phyloP scores from a whole-genome alignment of 768 basidiomycete species.

The Agrocybe chaxingu region DNA sequence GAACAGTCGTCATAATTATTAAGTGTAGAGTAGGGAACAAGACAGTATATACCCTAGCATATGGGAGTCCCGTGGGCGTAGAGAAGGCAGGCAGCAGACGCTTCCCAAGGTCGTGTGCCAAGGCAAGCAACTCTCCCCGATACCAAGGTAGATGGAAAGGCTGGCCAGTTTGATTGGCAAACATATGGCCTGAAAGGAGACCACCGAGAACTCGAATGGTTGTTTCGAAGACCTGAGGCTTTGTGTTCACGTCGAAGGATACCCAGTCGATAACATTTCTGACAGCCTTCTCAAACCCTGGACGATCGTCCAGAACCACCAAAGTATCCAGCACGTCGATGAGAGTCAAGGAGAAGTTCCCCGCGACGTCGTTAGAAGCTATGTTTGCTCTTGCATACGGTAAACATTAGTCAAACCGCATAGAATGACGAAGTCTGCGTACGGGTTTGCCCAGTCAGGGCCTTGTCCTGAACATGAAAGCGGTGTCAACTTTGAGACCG shows the following conservation, averaged over 20 bases:
- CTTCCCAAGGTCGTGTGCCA: slow-evolving; percentile 86
- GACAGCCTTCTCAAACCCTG: slow-evolving; percentile 83
- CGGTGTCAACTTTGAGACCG: slow-evolving; percentile 65
- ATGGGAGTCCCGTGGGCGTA: slow-evolving; percentile 90
- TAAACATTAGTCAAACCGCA: slow-evolving; percentile 7
- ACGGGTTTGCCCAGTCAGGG: slow-evolving; percentile 86
- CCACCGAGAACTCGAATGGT: slow-evolving; percentile 94
- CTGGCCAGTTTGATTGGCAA: slow-evolving; percentile 62
- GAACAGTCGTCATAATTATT: slow-evolving; percentile 1
- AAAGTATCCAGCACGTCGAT: slow-evolving; percentile 85
- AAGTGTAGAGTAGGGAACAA: slow-evolving; percentile 4
- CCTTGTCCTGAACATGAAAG: slow-evolving; percentile 84
- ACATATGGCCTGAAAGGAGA: slow-evolving; percentile 80
- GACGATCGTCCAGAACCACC: slow-evolving; percentile 78
- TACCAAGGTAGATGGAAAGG: slow-evolving; percentile 86
- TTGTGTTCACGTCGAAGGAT: slow-evolving; percentile 90
- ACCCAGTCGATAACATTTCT: slow-evolving; percentile 78
- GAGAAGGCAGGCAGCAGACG: slow-evolving; percentile 88
- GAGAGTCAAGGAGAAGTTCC: slow-evolving; percentile 86
- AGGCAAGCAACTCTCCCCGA: slow-evolving; percentile 65
- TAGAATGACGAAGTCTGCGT: slow-evolving; percentile 25
- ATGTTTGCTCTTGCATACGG: slow-evolving; percentile 54
- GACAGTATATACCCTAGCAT: slow-evolving; percentile 63
- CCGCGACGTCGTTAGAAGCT: slow-evolving; percentile 88
- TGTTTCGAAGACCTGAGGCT: slow-evolving; percentile 97